Percentiles rank a stretch among this genome's conserved stretches.
Conservation (phyloP, 2,329 filamentous ascomycete species). For the Venturia aucupariae region DNA sequence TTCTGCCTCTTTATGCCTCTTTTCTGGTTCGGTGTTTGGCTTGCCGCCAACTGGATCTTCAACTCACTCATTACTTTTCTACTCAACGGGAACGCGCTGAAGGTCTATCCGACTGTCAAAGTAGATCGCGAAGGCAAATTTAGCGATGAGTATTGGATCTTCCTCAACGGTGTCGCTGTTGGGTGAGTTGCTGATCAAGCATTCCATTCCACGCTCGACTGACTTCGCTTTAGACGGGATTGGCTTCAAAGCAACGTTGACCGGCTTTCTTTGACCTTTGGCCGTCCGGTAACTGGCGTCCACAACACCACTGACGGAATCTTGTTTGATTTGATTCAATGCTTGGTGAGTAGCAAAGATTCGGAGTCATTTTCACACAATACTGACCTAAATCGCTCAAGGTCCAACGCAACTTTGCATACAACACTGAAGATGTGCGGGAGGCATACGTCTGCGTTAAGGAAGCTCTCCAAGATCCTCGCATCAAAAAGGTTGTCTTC, state of each 20-base stretch:
- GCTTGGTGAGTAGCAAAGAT: slow-evolving; percentile 37
- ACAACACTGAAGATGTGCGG: slow-evolving; percentile 56
- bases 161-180: slow-evolving; percentile 62
- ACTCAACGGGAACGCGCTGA: slow-evolving; percentile 26
- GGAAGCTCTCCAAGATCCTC: slow-evolving; percentile 50
- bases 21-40: slow-evolving; percentile 27
- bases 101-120: slow-evolving; percentile 47
- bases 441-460: slow-evolving; percentile 54
- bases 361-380: not conserved
- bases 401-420: slow-evolving; percentile 63
- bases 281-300: slow-evolving; percentile 60
- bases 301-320: slow-evolving; percentile 67
- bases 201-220: slow-evolving; percentile 12
- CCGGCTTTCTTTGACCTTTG: slow-evolving; percentile 61
- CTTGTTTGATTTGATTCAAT: slow-evolving; percentile 68
- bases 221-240: slow-evolving; percentile 18
- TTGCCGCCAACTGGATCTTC: slow-evolving; percentile 21
- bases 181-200: slow-evolving; percentile 36
- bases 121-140: slow-evolving; percentile 28
- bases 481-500: slow-evolving; percentile 60
- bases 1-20: slow-evolving; percentile 37
- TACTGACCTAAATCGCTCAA: not conserved
- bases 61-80: slow-evolving; percentile 25
- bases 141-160: slow-evolving; percentile 67
- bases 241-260: slow-evolving; percentile 55